Base-by-base conservation (phyloP, 306 rosid species). In the Trifolium pratense region DNA sequence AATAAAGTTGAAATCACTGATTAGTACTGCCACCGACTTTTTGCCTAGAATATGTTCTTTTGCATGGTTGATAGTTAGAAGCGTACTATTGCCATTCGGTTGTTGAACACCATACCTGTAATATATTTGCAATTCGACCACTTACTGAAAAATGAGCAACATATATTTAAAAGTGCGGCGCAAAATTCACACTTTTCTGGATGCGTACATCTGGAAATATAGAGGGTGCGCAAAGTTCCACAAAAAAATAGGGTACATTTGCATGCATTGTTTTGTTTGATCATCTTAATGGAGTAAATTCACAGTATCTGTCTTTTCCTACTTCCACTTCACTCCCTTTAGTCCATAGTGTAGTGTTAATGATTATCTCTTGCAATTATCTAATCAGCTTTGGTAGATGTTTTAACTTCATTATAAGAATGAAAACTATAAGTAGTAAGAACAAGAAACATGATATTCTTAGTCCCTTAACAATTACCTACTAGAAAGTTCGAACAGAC, bases 401-500 rank as follows among this genome's bases (percentile, higher is more conserved):
- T 42, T 42, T 42, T 42, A 43, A 43, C 15, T 43, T 43, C 49
- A 43, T 43, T 43, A 13, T 11, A 43, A 43, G 49, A 43, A 43
- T 43, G 52, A 45, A n/a, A n/a, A n/a, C 53, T n/a, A 48, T 48
- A 48, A 48, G 53, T 5, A 48, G 53, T 20, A 48, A 5, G 20
- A 48, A 43, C 6, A 43, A n/a, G 53, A 48, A 48, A 16, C 20
- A 48, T n/a, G 53, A 6, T 48, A 5, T 48, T 48, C 20, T 5
- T 5, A 16, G 53, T 48, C 53, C 20, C 7, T 48, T 48, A 48
- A n/a, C 53, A 48, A 48, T 15, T 17, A 56, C 55, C 55, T 55
- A 56, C 34, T 11, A 56, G 7, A 9, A 10, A 34, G 34, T 71
- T 43, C 68, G 18, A 56, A 64, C 52, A 15, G 45, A 14, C 78